Percentiles rank a stretch among this genome's conserved stretches.
Evolutionary conservation across 192 early-diverging fungal genomes (phyloP).

Genomic region (Backusella tarrabulga): DNA sequence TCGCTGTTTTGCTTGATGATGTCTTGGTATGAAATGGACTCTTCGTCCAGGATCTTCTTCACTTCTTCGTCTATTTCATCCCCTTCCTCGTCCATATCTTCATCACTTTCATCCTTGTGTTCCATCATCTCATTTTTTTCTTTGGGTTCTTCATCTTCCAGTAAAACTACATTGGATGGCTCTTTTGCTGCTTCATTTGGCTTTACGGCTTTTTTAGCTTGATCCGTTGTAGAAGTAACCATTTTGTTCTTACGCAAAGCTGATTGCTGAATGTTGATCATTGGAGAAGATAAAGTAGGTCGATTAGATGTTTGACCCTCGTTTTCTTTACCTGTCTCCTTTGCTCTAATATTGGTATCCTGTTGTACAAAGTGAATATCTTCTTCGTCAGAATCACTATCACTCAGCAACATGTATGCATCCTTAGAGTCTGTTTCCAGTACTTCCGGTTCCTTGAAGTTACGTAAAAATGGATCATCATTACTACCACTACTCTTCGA

Average conservation of each 20-base stretch:
- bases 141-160: neutral
- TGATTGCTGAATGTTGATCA: neutral
- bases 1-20: neutral
- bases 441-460: neutral
- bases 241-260: neutral
- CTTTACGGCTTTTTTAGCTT: neutral
- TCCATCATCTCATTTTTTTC: neutral
- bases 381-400: conserved; percentile 16
- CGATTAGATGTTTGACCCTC: neutral
- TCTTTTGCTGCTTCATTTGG: neutral
- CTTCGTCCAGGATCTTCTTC: neutral
- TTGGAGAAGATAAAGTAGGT: neutral
- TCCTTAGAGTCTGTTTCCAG: neutral
- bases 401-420: neutral
- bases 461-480: neutral
- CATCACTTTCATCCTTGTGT: neutral
- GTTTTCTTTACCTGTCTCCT: neutral
- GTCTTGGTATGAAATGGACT: neutral
- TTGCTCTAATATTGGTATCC: neutral
- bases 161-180: neutral
- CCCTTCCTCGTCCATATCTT: neutral
- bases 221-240: neutral
- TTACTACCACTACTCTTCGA: neutral
- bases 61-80: conserved; percentile 4
- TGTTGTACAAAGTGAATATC: conserved; percentile 1